Percentiles rank a stretch among this genome's conserved stretches.
phyloP scores from a whole-genome alignment of 2,329 filamentous ascomycete species.

The Aureobasidium uvarum region DNA sequence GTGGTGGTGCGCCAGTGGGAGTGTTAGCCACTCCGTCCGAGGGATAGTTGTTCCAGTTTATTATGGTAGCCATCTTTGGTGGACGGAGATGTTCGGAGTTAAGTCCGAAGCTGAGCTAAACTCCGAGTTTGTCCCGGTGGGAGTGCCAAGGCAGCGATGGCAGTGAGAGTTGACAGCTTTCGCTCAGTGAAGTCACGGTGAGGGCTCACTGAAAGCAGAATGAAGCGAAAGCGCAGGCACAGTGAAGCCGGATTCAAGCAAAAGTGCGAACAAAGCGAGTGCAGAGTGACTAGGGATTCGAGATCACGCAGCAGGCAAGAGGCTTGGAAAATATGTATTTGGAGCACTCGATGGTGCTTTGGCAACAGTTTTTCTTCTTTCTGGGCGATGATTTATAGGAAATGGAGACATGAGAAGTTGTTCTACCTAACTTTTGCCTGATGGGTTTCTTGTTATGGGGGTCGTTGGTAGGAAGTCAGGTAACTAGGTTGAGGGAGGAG shows the following conservation, averaged over 20 bases:
- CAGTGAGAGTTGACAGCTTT: not conserved
- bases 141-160: not conserved
- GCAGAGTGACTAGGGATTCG: not conserved
- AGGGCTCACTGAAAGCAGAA: too few species aligned
- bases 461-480: not conserved
- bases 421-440: slow-evolving; percentile 8
- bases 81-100: not conserved
- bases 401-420: slow-evolving; percentile 2
- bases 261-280: not conserved
- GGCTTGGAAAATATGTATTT: not conserved
- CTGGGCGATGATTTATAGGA: not conserved
- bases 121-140: not conserved
- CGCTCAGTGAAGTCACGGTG: not conserved
- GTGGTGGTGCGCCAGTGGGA: too few species aligned
- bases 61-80: not conserved
- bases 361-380: not conserved
- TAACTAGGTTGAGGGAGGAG: not conserved
- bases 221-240: not conserved
- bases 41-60: not conserved
- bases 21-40: not conserved
- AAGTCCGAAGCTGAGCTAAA: not conserved
- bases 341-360: not conserved
- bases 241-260: not conserved
- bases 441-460: not conserved
- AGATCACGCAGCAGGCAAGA: not conserved